A percentile compares a stretch with the other conserved stretches of the same genome.
These are phyloP conservation scores for Sanghuangporus baumii DNA, from an alignment of 1,284 basidiomycete genomes.

Conservation along the genomic window DNA sequence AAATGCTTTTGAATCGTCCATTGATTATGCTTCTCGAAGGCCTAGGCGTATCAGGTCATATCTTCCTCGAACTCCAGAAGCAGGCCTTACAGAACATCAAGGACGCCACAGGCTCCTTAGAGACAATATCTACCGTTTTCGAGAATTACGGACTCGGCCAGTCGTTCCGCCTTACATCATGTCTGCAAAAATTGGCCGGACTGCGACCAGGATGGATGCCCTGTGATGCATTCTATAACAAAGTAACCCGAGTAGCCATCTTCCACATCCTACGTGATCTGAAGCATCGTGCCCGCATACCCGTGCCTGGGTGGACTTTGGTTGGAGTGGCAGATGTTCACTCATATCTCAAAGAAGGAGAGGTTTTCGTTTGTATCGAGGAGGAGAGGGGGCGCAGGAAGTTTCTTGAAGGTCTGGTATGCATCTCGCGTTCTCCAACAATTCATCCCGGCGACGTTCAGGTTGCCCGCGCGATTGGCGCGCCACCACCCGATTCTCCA, in stretches of 20 bases:
- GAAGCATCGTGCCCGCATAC: slow-evolving; percentile 64
- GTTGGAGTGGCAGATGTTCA: slow-evolving; percentile 66
- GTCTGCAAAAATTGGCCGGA: slow-evolving; percentile 34
- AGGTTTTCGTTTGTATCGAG: slow-evolving; percentile 56
- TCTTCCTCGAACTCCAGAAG: slow-evolving; percentile 53
- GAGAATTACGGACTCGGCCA: slow-evolving; percentile 37
- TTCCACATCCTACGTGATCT: slow-evolving; percentile 61
- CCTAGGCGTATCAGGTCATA: slow-evolving; percentile 44
- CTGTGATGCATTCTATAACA: slow-evolving; percentile 43
- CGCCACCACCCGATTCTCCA: slow-evolving; percentile 20
- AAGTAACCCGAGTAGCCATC: slow-evolving; percentile 46
- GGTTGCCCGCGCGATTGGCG: slow-evolving; percentile 28
- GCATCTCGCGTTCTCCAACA: slow-evolving; percentile 42
- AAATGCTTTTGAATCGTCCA: slow-evolving; percentile 60
- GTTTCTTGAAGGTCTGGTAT: slow-evolving; percentile 50
- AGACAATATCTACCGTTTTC: slow-evolving; percentile 42
- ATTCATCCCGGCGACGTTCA: slow-evolving; percentile 31
- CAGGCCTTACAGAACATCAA: slow-evolving; percentile 43
- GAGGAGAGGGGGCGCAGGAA: slow-evolving; percentile 30
- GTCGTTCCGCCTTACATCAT: slow-evolving; percentile 34
- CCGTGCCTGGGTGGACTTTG: slow-evolving; percentile 58
- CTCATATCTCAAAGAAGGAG: slow-evolving; percentile 39
- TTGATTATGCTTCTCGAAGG: slow-evolving; percentile 64
- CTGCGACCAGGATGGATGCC: slow-evolving; percentile 26
- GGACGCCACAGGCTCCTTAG: slow-evolving; percentile 37